A percentile compares a stretch with the other conserved stretches of the same genome.
Conservation (phyloP, 495 filamentous ascomycete genomes). For the Hamigera avellanea region DNA sequence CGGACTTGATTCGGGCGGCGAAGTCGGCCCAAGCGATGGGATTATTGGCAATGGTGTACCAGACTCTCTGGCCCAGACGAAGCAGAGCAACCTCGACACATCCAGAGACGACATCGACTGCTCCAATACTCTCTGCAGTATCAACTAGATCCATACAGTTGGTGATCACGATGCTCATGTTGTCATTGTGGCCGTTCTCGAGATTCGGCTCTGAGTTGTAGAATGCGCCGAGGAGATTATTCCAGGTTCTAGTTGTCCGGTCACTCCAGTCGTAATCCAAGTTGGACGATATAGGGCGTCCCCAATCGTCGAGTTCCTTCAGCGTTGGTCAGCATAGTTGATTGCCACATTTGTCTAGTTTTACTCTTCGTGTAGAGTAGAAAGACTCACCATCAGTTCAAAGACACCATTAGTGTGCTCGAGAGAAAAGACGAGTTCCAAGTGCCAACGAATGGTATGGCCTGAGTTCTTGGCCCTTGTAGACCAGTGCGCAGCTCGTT, state of each 20-base stretch:
- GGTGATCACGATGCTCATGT: constrained; percentile 13
- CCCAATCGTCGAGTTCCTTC: too few relatives aligned
- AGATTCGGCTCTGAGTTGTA: constrained; percentile 20
- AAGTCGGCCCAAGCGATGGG: constrained; percentile 31
- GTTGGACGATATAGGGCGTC: too few relatives aligned
- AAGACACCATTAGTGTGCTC: not conserved
- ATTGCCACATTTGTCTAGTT: too few relatives aligned
- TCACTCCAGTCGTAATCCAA: not conserved
- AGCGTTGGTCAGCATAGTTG: too few relatives aligned
- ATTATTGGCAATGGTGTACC: constrained; percentile 19
- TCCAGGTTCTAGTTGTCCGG: constrained; percentile 14
- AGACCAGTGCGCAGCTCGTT: constrained; percentile 3
- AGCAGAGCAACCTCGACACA: constrained; percentile 29
- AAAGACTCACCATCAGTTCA: too few relatives aligned
- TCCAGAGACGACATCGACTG: constrained; percentile 20
- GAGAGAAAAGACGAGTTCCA: constrained; percentile 7
- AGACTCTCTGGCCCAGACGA: constrained; percentile 26
- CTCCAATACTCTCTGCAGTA: constrained; percentile 18
- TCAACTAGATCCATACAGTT: too few relatives aligned
- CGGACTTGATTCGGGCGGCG: constrained; percentile 15
- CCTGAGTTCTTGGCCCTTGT: constrained; percentile 6
- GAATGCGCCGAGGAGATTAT: constrained; percentile 29
- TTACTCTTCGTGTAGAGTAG: too few relatives aligned
- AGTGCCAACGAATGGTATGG: constrained; percentile 8
- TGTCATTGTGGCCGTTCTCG: constrained; percentile 13